Evolutionary conservation across 2,329 filamentous ascomycete species (phyloP), one percentile per base, ranked within the genome.

Genomic region (Claviceps lovelessii): DNA sequence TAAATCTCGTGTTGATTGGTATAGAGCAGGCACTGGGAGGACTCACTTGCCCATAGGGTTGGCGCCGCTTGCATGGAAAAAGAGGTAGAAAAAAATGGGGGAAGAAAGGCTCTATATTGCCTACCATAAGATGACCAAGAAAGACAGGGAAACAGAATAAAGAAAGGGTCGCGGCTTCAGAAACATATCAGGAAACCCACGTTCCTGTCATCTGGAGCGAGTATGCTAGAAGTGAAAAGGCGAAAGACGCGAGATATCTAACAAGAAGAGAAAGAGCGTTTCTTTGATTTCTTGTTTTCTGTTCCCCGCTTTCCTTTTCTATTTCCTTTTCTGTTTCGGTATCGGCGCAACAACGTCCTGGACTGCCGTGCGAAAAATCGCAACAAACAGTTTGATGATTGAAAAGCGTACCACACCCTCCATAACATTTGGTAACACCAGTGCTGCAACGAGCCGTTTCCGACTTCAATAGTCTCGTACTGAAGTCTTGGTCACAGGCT

Each of bases 381-480:
- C 29, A 19, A n/a, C 52, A 39, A 39, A 50, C 9, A 39, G 6
- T 11, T 31, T 17, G 17, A 33, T 10, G 39, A 9, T 35, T n/a
- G 13, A 39, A 19, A 17, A 42, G 11, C n/a, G 31, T 33, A 37
- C 19, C 37, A 45, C 41, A 42, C 39, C 39, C 29, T 19, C 37
- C 41, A 37, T 50, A 39, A 29, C 39, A 29, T 39, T 15, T 17
- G 29, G 47, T 67, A 57, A 63, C 64, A 68, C 64, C 48, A 57
- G 58, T 29, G 50, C 63, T 67, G 65, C 60, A 59, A 59, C 58
- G 54, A 61, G 63, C 69, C 67, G 61, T 59, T 59, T 65, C 62
- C 63, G 61, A 67, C 66, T 65, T 66, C 61, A 65, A 68, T 60
- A 63, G 60, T 61, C 66, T 70, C 66, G 68, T 67, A 69, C 67